Conservation (phyloP, 2,329 filamentous ascomycete species). For the Neopestalotiopsis rosae region DNA sequence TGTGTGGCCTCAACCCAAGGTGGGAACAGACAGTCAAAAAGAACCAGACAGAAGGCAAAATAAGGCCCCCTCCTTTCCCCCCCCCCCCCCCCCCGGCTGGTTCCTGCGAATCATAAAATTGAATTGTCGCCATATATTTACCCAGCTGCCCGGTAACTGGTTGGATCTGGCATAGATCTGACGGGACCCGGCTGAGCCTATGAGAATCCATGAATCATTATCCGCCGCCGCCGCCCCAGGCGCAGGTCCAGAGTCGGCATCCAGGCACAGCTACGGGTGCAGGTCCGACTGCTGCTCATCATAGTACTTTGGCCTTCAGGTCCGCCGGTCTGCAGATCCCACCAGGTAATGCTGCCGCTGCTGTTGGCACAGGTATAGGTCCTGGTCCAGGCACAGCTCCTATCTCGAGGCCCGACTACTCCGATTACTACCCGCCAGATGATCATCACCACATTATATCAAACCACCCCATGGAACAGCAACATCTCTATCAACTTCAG, state of each 20-base stretch:
- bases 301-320: conserved; percentile 21
- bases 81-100: conserved; percentile 17
- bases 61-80: conserved; percentile 16
- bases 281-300: conserved; percentile 8
- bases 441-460: not conserved
- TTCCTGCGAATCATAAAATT: conserved; percentile 26
- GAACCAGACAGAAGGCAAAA: not conserved
- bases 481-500: conserved; percentile 16
- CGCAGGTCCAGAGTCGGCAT: conserved; percentile 21
- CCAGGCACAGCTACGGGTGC: conserved; percentile 24
- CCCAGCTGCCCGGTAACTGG: conserved; percentile 28
- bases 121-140: conserved; percentile 23
- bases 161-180: conserved; percentile 33
- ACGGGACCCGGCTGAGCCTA: conserved; percentile 28
- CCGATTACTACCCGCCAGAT: conserved; percentile 7
- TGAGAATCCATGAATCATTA: conserved; percentile 30
- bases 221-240: conserved; percentile 21
- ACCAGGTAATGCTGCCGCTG: not conserved
- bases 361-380: not conserved
- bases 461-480: not conserved
- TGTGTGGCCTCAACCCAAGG: conserved; percentile 15
- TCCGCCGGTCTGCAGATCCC: conserved; percentile 5
- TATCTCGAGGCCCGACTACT: too few species aligned
- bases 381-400: not conserved
- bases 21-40: not conserved